phyloP scores from a whole-genome alignment of 495 filamentous ascomycete genomes.

The Aspergillus asperescens region DNA sequence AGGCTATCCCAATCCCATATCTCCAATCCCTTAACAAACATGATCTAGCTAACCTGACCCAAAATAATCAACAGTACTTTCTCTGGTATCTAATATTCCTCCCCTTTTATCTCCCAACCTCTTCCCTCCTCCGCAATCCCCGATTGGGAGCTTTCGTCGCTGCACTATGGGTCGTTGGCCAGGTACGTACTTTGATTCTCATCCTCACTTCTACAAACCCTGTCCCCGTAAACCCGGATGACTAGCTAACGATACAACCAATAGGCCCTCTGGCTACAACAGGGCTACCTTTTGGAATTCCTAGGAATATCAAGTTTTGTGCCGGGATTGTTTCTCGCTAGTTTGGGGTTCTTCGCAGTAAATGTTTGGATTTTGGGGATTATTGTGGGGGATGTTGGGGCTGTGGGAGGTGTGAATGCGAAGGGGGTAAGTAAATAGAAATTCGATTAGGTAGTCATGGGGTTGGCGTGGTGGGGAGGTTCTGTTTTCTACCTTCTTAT shows the following conservation, averaged over 20 bases:
- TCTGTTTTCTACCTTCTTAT: no score
- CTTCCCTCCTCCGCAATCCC: conserved; percentile 58
- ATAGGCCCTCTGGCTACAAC: conserved; percentile 81
- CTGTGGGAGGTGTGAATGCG: neutral
- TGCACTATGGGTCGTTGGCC: conserved; percentile 64
- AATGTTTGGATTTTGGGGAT: conserved; percentile 85
- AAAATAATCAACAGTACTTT: conserved; percentile 63
- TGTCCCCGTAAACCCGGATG: no score
- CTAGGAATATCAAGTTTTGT: conserved; percentile 78
- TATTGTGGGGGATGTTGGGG: conserved; percentile 63
- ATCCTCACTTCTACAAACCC: neutral
- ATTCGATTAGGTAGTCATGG: no score
- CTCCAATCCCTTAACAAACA: neutral
- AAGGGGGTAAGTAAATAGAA: neutral
- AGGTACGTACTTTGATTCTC: conserved; percentile 36
- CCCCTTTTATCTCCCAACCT: conserved; percentile 80
- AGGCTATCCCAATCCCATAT: neutral
- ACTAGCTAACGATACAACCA: neutral
- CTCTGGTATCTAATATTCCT: conserved; percentile 95
- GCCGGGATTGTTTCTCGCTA: conserved; percentile 71
- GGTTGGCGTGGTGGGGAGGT: no score
- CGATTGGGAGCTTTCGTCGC: conserved; percentile 57
- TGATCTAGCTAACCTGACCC: neutral
- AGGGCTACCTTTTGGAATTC: conserved; percentile 85
- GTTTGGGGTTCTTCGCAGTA: conserved; percentile 72